Conservation (phyloP, 257 asterid genomes). For the Solanum sejunctum region DNA sequence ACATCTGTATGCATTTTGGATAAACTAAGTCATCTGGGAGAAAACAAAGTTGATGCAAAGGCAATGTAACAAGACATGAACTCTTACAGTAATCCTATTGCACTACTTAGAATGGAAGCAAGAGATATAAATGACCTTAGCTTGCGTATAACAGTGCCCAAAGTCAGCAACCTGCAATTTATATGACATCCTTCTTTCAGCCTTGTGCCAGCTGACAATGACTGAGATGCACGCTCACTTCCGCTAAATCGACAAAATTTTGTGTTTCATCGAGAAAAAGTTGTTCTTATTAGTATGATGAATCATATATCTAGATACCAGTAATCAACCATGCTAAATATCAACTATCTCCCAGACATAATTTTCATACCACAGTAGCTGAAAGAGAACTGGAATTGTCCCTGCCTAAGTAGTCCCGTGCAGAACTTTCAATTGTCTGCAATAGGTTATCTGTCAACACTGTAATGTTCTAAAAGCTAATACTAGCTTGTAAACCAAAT, state of each 20-base stretch:
- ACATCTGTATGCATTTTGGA: not conserved
- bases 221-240: conserved; percentile 95
- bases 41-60: not conserved
- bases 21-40: not conserved
- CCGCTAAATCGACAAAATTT: conserved; percentile 98
- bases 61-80: not conserved
- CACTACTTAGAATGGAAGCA: not conserved
- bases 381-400: conserved; percentile 56
- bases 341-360: not conserved
- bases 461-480: not conserved
- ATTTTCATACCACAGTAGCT: conserved; percentile 67
- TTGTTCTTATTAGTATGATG: not conserved
- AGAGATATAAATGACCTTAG: conserved; percentile 38
- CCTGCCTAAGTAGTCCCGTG: conserved; percentile 64
- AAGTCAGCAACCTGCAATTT: conserved; percentile 86
- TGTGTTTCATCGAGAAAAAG: conserved; percentile 15
- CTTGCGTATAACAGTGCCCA: conserved; percentile 91
- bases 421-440: conserved; percentile 88
- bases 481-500: not conserved
- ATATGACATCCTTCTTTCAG: conserved; percentile 96
- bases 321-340: not conserved
- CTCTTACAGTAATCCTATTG: not conserved
- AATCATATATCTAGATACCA: too few relatives aligned
- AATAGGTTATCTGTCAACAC: conserved; percentile 4
- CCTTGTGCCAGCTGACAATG: conserved; percentile 84